These are phyloP conservation scores for Nannochloropsis oceanica DNA, from an alignment of 108 stramenopile species.

Conservation along the genomic window DNA sequence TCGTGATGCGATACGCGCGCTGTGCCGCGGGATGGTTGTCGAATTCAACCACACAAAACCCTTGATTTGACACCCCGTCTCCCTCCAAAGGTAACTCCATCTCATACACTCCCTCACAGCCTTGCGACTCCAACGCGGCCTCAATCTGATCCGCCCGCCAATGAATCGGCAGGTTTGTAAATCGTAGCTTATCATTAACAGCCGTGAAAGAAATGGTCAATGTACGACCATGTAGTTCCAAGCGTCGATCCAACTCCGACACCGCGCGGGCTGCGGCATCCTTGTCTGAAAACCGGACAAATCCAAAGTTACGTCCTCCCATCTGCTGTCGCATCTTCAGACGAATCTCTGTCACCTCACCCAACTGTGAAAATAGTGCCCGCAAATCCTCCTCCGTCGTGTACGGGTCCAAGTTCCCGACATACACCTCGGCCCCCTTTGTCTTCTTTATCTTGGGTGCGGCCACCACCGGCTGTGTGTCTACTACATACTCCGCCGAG, in stretches of 20 bases:
- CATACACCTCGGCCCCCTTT: background rate
- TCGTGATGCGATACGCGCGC: background rate
- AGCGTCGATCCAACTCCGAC: background rate
- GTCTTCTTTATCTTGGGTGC: background rate
- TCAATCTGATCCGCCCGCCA: background rate
- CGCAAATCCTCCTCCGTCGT: background rate
- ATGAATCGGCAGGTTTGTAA: background rate
- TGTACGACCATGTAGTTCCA: background rate
- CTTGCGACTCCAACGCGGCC: background rate
- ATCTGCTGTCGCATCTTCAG: background rate
- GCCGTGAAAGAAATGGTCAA: background rate
- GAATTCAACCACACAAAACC: background rate
- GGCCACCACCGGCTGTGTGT: background rate
- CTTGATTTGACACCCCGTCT: background rate
- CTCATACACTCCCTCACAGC: background rate
- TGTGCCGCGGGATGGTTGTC: background rate
- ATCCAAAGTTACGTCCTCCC: background rate
- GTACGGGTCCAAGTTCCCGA: background rate
- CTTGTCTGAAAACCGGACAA: background rate
- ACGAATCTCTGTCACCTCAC: background rate
- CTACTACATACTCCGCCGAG: background rate
- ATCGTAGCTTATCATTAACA: background rate
- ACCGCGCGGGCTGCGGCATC: background rate
- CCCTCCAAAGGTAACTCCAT: background rate
- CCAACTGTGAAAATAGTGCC: background rate